A percentile compares a stretch with the other conserved stretches of the same genome.
phyloP scores from a whole-genome alignment of 2,329 filamentous ascomycete species.

The Ceratocystiopsis sp. region DNA sequence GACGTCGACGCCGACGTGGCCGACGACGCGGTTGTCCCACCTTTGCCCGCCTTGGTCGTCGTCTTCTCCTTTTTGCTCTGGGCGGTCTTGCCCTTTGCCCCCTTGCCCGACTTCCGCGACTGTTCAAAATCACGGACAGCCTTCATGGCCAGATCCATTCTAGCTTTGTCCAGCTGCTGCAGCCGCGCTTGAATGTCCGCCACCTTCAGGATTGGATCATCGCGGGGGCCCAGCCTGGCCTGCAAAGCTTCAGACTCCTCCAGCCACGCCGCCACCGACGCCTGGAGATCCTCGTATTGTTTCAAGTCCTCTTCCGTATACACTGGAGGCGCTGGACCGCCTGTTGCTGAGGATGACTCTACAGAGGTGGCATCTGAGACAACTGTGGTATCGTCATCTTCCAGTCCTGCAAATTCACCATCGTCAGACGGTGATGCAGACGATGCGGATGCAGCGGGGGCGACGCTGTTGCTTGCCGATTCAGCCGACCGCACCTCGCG shows the following conservation, averaged over 20 bases:
- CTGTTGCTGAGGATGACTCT: constrained; percentile 15
- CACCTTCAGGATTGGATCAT: constrained; percentile 57
- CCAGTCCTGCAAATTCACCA: constrained; percentile 52
- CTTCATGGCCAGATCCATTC: constrained; percentile 54
- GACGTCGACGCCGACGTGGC: constrained; percentile 2
- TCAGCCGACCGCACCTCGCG: no score
- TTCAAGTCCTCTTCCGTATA: constrained; percentile 60
- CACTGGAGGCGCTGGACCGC: constrained; percentile 41
- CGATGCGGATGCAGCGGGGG: constrained; percentile 20
- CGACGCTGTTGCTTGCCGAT: no score
- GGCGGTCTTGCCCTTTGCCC: constrained; percentile 11
- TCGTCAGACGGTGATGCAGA: constrained; percentile 26
- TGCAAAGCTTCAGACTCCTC: constrained; percentile 54
- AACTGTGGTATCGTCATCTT: constrained; percentile 42
- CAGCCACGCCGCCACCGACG: constrained; percentile 55
- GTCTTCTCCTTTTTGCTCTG: constrained; percentile 18
- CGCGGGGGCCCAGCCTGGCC: constrained; percentile 47
- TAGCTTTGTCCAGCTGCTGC: constrained; percentile 53
- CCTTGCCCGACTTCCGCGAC: constrained; percentile 11
- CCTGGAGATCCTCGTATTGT: constrained; percentile 43
- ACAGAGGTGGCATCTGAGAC: constrained; percentile 22
- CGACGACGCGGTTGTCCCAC: constrained; percentile 15
- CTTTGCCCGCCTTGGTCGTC: constrained; percentile 11
- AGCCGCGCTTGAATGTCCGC: constrained; percentile 55
- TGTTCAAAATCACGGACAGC: constrained; percentile 40